Conservation (phyloP, 192 early-diverging fungal genomes). For the Lobosporangium transversale region DNA sequence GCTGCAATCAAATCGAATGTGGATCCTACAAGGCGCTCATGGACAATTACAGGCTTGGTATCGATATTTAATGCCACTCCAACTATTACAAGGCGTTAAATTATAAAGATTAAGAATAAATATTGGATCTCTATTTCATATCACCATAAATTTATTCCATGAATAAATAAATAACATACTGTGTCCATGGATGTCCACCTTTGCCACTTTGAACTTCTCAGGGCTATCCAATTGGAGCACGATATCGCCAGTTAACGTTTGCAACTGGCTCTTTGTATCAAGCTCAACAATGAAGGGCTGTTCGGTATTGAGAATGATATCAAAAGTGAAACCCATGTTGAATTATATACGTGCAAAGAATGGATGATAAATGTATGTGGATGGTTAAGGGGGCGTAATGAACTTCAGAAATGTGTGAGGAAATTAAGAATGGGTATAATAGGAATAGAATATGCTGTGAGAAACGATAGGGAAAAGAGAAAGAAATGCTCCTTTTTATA, state of each 20-base stretch:
- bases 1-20: constrained; percentile 30
- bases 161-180: constrained; percentile 8
- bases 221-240: constrained; percentile 22
- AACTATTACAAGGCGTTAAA: constrained; percentile 4
- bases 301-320: constrained; percentile 27
- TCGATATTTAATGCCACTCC: constrained; percentile 30
- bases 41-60: constrained; percentile 18
- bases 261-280: neutral
- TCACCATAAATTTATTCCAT: neutral
- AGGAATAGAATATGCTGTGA: neutral
- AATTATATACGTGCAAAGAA: neutral
- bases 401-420: too few relatives aligned
- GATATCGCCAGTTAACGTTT: constrained; percentile 20
- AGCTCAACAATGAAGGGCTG: constrained; percentile 37
- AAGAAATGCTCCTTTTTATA: too few relatives aligned
- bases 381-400: too few relatives aligned
- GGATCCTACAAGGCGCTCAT: constrained; percentile 23
- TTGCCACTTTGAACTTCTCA: constrained; percentile 34
- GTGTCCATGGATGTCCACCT: constrained; percentile 22
- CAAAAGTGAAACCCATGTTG: constrained; percentile 42
- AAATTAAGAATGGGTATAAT: neutral
- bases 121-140: neutral
- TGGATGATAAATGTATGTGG: too few relatives aligned
- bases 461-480: neutral
- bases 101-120: neutral